Conservation (phyloP, 371 early-diverging fungal species). For the Mucor indicus region DNA sequence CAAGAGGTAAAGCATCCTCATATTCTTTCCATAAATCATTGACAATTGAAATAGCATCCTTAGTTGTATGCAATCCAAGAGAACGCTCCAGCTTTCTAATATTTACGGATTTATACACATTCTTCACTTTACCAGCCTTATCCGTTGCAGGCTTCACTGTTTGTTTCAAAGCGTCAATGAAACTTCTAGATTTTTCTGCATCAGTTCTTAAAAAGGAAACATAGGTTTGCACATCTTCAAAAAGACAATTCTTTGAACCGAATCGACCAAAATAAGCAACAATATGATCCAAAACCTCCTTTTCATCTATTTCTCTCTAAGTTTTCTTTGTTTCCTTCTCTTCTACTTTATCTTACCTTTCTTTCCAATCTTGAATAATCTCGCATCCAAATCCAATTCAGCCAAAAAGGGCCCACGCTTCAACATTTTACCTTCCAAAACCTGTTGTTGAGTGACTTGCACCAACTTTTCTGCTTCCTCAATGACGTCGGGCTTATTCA, state of each 20-base stretch:
- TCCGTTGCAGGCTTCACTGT: conserved; percentile 25
- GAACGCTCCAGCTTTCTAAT: conserved; percentile 55
- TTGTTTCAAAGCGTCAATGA: conserved; percentile 34
- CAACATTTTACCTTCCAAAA: conserved; percentile 37
- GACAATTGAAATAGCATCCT: conserved; percentile 25
- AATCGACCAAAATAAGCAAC: conserved; percentile 64
- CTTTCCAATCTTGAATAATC: conserved; percentile 29
- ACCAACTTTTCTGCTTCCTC: conserved; percentile 42
- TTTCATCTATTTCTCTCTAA: conserved; percentile 26
- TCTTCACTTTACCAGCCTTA: conserved; percentile 30
- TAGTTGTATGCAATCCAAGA: conserved; percentile 30
- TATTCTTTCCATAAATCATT: conserved; percentile 54
- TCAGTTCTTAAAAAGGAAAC: conserved; percentile 32
- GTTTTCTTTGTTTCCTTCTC: not conserved
- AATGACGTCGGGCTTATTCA: conserved; percentile 18
- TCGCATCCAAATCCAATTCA: conserved; percentile 61
- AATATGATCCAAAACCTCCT: conserved; percentile 39
- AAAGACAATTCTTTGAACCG: conserved; percentile 69
- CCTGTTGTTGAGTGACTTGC: conserved; percentile 27
- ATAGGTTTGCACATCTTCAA: conserved; percentile 74
- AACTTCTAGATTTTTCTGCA: conserved; percentile 21
- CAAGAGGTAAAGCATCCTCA: conserved; percentile 58
- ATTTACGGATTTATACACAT: conserved; percentile 48
- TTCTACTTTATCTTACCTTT: conserved; percentile 17
- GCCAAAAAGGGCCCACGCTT: conserved; percentile 76